phyloP scores from a whole-genome alignment of 768 basidiomycete species.

The Boletus fagicola region DNA sequence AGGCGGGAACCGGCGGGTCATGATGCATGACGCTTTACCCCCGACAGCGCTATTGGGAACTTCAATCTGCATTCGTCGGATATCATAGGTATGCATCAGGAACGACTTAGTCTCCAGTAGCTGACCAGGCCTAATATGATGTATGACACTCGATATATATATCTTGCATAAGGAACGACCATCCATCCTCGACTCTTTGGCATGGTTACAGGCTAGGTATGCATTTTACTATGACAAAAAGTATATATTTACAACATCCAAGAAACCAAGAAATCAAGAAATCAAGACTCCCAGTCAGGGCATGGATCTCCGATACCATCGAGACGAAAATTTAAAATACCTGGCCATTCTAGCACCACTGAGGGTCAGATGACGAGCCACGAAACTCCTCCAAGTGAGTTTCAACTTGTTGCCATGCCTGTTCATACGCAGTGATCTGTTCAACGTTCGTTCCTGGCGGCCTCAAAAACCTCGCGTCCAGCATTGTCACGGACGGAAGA shows the following conservation, averaged over 20 bases:
- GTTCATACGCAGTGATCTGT: background rate
- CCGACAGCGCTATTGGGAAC: no score
- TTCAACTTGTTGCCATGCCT: background rate
- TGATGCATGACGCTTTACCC: no score
- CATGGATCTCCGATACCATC: background rate
- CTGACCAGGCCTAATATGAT: no score
- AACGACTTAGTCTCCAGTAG: no score
- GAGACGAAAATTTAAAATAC: background rate
- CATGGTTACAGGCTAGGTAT: background rate
- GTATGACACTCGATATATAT: no score
- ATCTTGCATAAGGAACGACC: background rate
- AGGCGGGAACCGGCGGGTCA: no score
- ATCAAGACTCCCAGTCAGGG: background rate
- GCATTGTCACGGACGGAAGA: background rate
- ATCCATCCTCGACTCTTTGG: background rate
- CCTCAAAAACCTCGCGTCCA: slow-evolving; percentile 1
- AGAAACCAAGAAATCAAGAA: no score
- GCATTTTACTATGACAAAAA: background rate
- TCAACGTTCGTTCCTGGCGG: background rate
- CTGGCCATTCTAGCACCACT: background rate
- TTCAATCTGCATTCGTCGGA: no score
- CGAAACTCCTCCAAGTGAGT: background rate
- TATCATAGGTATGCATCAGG: no score
- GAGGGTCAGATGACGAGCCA: background rate
- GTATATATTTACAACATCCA: background rate